These are phyloP conservation scores for Prosopis cineraria DNA, from an alignment of 306 rosid species.

Conservation along the genomic window DNA sequence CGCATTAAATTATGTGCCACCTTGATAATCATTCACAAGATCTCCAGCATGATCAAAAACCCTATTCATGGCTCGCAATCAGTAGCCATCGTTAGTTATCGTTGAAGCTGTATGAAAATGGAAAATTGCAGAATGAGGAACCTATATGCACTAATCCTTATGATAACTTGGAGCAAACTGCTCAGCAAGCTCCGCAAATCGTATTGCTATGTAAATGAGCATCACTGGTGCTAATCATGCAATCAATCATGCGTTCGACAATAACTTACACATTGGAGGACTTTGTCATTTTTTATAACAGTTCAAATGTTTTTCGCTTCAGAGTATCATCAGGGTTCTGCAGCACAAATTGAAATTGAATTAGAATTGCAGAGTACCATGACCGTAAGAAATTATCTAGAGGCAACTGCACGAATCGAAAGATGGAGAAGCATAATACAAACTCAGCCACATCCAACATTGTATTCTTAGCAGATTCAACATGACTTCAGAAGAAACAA, in stretches of 20 bases:
- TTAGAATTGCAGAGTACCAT: no score
- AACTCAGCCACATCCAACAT: no score
- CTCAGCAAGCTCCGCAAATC: constrained; percentile 91
- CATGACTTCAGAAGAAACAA: no score
- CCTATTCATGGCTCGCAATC: constrained; percentile 97
- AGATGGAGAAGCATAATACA: no score
- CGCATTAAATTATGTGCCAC: constrained; percentile 97
- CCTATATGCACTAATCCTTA: constrained; percentile 7
- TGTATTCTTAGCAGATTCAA: no score
- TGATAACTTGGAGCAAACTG: constrained; percentile 93
- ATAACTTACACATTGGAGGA: no score
- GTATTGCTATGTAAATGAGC: constrained; percentile 86
- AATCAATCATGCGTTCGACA: no score
- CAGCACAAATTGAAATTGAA: background rate
- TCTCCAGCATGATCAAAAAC: constrained; percentile 99
- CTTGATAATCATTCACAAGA: constrained; percentile 82
- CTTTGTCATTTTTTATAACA: no score
- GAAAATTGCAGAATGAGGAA: constrained; percentile 28
- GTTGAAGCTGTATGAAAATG: background rate
- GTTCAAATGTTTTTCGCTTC: no score
- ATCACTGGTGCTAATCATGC: constrained; percentile 83
- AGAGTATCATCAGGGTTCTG: constrained; percentile 99
- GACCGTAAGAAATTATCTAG: no score
- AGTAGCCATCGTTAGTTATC: constrained; percentile 16
- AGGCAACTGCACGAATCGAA: no score